Evolutionary conservation across 2,329 filamentous ascomycete species (phyloP).

Genomic region (Zymoseptoria passerinii): DNA sequence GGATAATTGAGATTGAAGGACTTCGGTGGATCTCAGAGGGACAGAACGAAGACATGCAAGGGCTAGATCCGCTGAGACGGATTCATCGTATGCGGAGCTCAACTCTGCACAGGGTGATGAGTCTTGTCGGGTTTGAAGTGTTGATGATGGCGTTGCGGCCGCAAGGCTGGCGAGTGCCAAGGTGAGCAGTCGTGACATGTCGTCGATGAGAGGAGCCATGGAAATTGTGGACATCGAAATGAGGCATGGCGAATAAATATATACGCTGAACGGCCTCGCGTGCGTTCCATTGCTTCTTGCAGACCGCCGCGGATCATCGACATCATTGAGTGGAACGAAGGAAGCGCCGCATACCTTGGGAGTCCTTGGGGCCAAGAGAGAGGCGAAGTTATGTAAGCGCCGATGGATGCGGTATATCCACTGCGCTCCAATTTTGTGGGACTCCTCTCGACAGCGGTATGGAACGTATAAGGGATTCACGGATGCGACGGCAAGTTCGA

Average conservation of each 20-base stretch:
- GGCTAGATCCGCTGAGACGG: conserved; percentile 1
- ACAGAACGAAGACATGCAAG: conserved; percentile 3
- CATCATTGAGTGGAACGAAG: background rate
- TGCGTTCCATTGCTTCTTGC: background rate
- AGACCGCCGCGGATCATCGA: background rate
- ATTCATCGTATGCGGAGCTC: background rate
- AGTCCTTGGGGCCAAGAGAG: background rate
- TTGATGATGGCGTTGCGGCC: background rate
- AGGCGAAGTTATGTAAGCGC: background rate
- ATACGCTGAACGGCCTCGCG: background rate
- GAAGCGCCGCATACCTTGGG: background rate
- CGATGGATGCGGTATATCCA: background rate
- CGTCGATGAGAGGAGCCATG: background rate
- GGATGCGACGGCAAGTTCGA: background rate
- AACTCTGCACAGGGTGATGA: background rate
- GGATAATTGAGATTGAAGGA: background rate
- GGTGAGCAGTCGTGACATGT: background rate
- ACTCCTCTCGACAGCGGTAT: background rate
- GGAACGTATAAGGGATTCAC: background rate
- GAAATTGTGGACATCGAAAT: background rate
- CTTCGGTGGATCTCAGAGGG: conserved; percentile 1
- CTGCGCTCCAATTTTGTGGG: background rate
- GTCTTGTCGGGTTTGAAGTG: background rate
- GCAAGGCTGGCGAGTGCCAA: background rate
- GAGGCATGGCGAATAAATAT: background rate